Base-by-base conservation (phyloP, 495 filamentous ascomycete species). In the Jackrogersella minutella region DNA sequence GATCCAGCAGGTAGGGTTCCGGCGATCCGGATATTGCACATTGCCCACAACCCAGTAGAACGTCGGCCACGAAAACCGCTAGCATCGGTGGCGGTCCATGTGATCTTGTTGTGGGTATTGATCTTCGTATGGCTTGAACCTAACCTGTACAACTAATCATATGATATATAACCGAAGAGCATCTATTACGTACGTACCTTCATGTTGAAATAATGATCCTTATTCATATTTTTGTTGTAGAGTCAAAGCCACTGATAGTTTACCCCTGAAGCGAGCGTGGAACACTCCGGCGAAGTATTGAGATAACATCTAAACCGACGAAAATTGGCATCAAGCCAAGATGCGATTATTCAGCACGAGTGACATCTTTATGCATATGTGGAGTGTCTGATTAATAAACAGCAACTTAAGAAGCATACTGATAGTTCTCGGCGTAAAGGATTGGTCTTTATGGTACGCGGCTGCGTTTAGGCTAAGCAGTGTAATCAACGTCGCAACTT, bases 1-100 rank as follows among this genome's bases (percentile, higher is more conserved):
- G 49, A 66, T 58, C 47, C 55, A 8, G 62, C 9, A 55, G 13
- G 28, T 19, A 33, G 17, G 31, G n/a, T 21, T 11, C 17, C 43
- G 17, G 52, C 16, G 22, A 26, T 16, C 28, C 11, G 10, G 50
- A 22, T 33, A 37, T 47, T 40, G 19, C 21, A 39, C 31, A n/a
- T n/a, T 44, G n/a, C n/a, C 26, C 5, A 17, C 17, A 44, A 36
- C n/a, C 34, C 30, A 34, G 16, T n/a, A 21, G 36, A 34, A 21
- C 49, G 9, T 33, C 49, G 30, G 14, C 49, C 7, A 11, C n/a
- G 16, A 52, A 31, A 8, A 52, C 30, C 41, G 31, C n/a, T 39
- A 14, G 22, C 51, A 55, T 55, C 51, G 30, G 51, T 16, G 51
- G 51, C 51, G 34, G 34, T 13, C 21, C 17, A 7, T 16, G 22